phyloP scores from a whole-genome alignment of 2,329 filamentous ascomycete species.

The Penicillium palitans region DNA sequence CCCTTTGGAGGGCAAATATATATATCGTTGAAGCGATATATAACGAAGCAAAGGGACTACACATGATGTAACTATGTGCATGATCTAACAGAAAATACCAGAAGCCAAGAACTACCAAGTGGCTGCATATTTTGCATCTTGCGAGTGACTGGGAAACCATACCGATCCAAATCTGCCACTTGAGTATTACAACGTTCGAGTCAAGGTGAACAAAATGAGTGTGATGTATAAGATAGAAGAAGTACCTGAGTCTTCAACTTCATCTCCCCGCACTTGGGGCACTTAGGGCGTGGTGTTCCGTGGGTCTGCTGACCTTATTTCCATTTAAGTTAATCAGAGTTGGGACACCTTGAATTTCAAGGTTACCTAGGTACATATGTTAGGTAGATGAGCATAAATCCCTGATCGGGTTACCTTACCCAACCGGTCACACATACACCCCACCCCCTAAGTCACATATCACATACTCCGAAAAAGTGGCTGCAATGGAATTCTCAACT shows the following conservation, averaged over 20 bases:
- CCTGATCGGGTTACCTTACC: not conserved
- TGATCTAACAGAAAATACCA: not conserved
- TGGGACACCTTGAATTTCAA: not conserved
- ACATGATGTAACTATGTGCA: not conserved
- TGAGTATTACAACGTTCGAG: not conserved
- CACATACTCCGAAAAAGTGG: conserved; percentile 20
- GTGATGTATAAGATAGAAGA: not conserved
- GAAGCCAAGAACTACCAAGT: not conserved
- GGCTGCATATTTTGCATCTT: not conserved
- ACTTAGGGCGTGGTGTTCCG: not conserved
- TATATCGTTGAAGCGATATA: too few species aligned
- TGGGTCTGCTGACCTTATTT: conserved; percentile 8
- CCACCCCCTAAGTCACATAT: conserved; percentile 25
- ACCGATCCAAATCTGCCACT: not conserved
- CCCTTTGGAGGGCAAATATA: not conserved
- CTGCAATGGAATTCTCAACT: conserved; percentile 20
- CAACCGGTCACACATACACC: conserved; percentile 14
- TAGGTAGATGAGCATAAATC: not conserved
- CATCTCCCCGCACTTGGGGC: not conserved
- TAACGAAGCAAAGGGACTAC: too few species aligned
- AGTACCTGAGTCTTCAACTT: not conserved
- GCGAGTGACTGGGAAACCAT: not conserved
- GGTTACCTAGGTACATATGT: not conserved
- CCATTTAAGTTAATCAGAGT: conserved; percentile 7
- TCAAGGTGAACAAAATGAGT: not conserved